Evolutionary conservation across 2,329 filamentous ascomycete genomes (phyloP).

Genomic region (Canariomyces notabilis): DNA sequence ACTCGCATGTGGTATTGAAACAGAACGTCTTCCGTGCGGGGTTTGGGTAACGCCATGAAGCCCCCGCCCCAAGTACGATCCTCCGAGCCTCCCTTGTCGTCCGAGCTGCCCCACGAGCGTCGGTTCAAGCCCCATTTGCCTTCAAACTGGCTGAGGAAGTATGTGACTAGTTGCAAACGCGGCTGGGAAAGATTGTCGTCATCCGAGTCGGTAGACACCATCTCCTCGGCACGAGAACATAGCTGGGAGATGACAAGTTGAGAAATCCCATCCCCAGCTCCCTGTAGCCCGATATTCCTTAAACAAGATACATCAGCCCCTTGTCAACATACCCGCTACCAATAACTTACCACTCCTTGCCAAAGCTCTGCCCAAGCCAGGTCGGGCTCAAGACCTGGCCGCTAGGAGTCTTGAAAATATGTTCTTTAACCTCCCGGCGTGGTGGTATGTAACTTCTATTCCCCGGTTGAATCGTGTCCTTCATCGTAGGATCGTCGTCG

Average conservation of each 20-base stretch:
- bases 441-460: not conserved
- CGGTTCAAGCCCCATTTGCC: constrained; percentile 1
- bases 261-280: constrained; percentile 1
- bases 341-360: not conserved
- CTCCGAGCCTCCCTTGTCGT: constrained; percentile 1
- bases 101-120: constrained; percentile 2
- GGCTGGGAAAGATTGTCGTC: not conserved
- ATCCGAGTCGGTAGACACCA: not conserved
- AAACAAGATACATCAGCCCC: not conserved
- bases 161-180: not conserved
- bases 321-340: not conserved
- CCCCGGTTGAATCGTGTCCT: not conserved
- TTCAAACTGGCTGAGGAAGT: constrained; percentile 3
- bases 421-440: not conserved
- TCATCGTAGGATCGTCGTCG: not conserved
- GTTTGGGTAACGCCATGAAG: not conserved
- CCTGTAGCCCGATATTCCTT: constrained; percentile 3
- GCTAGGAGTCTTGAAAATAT: constrained; percentile 2
- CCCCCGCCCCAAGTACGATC: not conserved
- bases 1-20: constrained; percentile 7
- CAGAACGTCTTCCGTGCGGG: not conserved
- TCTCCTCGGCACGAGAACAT: not conserved
- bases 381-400: not conserved
- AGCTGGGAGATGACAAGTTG: constrained; percentile 2
- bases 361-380: not conserved